These are phyloP conservation scores for Arthroderma sp. DNA, from an alignment of 2,329 filamentous ascomycete genomes.

Conservation along the genomic window DNA sequence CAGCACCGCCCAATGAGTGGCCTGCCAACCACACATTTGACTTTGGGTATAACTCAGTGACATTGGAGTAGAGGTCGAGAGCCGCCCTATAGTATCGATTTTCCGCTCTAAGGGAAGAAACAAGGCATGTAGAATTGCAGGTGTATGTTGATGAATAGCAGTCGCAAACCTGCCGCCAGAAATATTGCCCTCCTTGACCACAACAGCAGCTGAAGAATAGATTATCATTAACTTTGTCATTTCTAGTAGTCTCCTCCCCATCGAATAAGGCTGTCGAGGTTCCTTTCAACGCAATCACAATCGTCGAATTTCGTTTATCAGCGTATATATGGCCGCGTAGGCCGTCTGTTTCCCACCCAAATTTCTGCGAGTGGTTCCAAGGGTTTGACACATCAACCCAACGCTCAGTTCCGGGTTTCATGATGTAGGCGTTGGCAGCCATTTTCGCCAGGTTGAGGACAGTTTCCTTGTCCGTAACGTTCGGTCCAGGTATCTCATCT, in stretches of 20 bases:
- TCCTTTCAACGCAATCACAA: constrained; percentile 87
- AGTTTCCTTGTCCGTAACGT: constrained; percentile 74
- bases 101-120: constrained; percentile 60
- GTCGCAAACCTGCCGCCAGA: constrained; percentile 86
- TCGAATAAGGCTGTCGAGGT: constrained; percentile 86
- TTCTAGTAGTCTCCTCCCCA: constrained; percentile 90
- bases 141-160: constrained; percentile 77
- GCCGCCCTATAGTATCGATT: constrained; percentile 85
- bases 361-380: constrained; percentile 78
- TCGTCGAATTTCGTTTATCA: constrained; percentile 69
- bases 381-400: constrained; percentile 70
- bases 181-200: constrained; percentile 77
- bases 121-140: constrained; percentile 85
- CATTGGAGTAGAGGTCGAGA: constrained; percentile 80
- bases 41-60: constrained; percentile 74
- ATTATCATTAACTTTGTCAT: constrained; percentile 97
- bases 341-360: constrained; percentile 85
- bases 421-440: constrained; percentile 78
- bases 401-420: constrained; percentile 55
- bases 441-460: constrained; percentile 76
- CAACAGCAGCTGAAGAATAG: constrained; percentile 97
- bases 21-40: constrained; percentile 81
- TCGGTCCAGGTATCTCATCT: constrained; percentile 64
- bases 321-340: constrained; percentile 85
- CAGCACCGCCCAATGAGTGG: constrained; percentile 82